A percentile compares a stretch with the other conserved stretches of the same genome.
These are phyloP conservation scores for Boletus sp. DNA, from an alignment of 768 basidiomycete genomes.

Conservation along the genomic window DNA sequence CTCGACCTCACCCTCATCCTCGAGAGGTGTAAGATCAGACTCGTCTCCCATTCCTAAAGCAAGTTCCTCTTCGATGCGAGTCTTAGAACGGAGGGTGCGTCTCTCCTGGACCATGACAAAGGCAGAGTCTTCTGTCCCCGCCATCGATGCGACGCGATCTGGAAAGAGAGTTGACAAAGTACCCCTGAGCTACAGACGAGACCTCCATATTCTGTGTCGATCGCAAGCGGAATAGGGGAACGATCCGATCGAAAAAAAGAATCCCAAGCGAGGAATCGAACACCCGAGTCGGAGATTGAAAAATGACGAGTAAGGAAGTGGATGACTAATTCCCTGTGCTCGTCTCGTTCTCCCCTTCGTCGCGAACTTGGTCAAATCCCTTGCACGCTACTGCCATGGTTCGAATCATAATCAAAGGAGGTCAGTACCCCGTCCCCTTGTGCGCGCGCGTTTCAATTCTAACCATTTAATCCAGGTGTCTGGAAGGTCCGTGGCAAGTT, in stretches of 20 bases:
- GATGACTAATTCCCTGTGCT: constrained; percentile 6
- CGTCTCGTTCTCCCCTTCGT: neutral
- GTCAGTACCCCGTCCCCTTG: constrained; percentile 35
- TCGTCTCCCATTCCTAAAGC: neutral
- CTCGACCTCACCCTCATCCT: constrained; percentile 3
- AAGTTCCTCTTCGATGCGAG: neutral
- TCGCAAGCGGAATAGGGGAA: constrained; percentile 11
- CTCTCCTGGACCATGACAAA: neutral
- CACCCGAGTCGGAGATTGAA: constrained; percentile 23
- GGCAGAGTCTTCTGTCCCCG: neutral
- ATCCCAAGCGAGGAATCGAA: constrained; percentile 4
- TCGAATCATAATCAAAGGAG: constrained; percentile 91
- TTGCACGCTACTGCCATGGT: constrained; percentile 50
- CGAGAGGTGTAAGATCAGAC: constrained; percentile 18
- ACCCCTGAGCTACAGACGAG: too few species aligned
- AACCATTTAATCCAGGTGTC: constrained; percentile 49
- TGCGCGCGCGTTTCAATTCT: neutral
- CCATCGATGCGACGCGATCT: neutral
- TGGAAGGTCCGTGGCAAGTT: constrained; percentile 62
- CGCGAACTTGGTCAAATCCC: neutral
- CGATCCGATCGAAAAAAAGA: constrained; percentile 1
- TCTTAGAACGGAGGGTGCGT: constrained; percentile 3
- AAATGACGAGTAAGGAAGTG: neutral
- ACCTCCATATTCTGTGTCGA: neutral
- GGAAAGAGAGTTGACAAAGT: too few species aligned